Evolutionary conservation across 73 alveolate genomes (phyloP).

Genomic region (Effrenium voratum): DNA sequence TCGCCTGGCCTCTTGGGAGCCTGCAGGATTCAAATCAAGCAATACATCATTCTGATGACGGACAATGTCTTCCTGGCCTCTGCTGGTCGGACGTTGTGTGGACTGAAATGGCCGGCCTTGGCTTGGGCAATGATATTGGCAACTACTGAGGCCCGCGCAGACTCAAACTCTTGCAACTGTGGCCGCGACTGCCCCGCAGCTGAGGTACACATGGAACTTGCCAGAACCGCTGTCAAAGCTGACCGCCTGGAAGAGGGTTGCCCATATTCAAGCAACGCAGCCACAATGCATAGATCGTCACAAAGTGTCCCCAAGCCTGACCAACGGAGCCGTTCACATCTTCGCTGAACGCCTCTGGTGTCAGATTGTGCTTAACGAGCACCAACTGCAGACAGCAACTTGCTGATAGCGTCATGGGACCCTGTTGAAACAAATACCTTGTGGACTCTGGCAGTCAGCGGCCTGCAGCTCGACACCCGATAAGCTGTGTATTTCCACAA

Average conservation of each 20-base stretch:
- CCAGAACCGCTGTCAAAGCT: conserved; percentile 67
- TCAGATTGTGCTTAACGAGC: too few relatives aligned
- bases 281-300: too few relatives aligned
- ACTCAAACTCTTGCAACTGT: background rate
- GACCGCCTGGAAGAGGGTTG: conserved; percentile 30
- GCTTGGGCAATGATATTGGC: too few relatives aligned
- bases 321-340: conserved; percentile 73
- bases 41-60: background rate
- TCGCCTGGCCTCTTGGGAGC: conserved; percentile 85
- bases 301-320: background rate
- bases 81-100: conserved; percentile 47
- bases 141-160: background rate
- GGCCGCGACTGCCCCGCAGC: conserved; percentile 54
- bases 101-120: conserved; percentile 82
- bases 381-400: too few relatives aligned
- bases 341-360: conserved; percentile 75
- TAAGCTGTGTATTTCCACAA: conserved; percentile 62
- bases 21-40: background rate
- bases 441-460: too few relatives aligned
- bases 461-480: conserved; percentile 76
- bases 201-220: conserved; percentile 84
- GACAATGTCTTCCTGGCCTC: background rate
- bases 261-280: background rate
- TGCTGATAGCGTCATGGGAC: too few relatives aligned
- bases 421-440: too few relatives aligned